Conservation (phyloP, 1,284 basidiomycete species). For the Spongiforma sp. region DNA sequence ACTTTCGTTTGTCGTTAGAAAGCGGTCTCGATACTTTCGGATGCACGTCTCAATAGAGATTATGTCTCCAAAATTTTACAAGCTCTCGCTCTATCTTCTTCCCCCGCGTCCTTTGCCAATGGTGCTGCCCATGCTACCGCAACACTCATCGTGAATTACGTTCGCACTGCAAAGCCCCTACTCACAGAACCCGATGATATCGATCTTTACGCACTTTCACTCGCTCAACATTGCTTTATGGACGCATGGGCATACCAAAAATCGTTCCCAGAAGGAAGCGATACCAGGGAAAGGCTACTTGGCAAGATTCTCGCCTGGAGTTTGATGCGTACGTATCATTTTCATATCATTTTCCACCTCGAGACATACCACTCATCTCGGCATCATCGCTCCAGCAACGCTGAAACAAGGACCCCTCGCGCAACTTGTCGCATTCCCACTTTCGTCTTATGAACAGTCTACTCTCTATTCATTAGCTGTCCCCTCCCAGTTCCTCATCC, state of each 20-base stretch:
- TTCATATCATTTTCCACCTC: not conserved
- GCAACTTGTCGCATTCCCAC: conserved; percentile 64
- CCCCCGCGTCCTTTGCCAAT: conserved; percentile 42
- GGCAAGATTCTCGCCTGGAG: conserved; percentile 67
- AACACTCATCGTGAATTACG: conserved; percentile 63
- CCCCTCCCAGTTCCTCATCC: conserved; percentile 49
- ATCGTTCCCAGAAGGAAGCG: conserved; percentile 62
- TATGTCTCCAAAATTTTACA: conserved; percentile 75
- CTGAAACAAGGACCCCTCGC: conserved; percentile 60
- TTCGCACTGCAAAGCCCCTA: conserved; percentile 70
- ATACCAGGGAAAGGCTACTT: conserved; percentile 58
- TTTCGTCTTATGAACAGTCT: conserved; percentile 65
- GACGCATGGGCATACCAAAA: conserved; percentile 78
- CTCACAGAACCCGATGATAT: conserved; percentile 72
- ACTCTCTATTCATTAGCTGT: conserved; percentile 61
- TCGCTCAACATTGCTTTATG: conserved; percentile 64
- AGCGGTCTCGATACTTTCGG: too few relatives aligned
- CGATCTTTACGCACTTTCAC: conserved; percentile 65
- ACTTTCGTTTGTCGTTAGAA: too few relatives aligned
- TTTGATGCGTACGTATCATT: conserved; percentile 61
- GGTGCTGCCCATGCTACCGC: conserved; percentile 18
- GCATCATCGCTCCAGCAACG: conserved; percentile 45
- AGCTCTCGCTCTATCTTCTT: too few relatives aligned
- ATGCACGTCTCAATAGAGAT: conserved; percentile 73
- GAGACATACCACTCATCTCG: not conserved